phyloP scores from a whole-genome alignment of 306 rosid species.

The Cotoneaster glaucophyllus region DNA sequence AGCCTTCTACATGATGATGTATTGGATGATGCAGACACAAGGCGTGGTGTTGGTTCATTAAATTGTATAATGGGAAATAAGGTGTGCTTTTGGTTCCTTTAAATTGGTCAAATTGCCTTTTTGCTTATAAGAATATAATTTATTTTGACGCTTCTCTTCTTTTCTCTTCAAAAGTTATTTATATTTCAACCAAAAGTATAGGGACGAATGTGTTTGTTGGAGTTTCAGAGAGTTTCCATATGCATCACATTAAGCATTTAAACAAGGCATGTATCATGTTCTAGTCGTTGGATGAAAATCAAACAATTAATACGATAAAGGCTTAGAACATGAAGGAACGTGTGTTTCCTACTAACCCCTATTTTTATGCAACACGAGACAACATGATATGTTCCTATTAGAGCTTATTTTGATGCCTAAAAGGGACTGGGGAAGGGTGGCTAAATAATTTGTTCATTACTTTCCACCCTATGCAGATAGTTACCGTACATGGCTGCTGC shows the following conservation, averaged over 20 bases:
- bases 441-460: no score
- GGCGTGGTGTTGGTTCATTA: slow-evolving; percentile 87
- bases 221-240: neutral
- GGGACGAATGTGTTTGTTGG: neutral
- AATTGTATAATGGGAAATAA: slow-evolving; percentile 88
- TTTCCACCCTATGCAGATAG: no score
- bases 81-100: slow-evolving; percentile 29
- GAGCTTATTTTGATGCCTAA: neutral
- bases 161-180: neutral
- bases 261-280: neutral
- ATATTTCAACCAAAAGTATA: neutral
- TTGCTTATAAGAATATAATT: neutral
- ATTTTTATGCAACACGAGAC: neutral
- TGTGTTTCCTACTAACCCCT: neutral
- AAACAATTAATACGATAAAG: neutral
- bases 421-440: neutral
- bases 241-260: neutral
- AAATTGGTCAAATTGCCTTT: neutral
- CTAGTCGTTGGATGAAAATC: neutral
- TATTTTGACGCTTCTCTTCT: neutral
- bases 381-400: neutral
- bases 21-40: slow-evolving; percentile 92
- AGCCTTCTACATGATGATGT: slow-evolving; percentile 99
- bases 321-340: neutral
- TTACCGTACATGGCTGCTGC: neutral